phyloP scores from a whole-genome alignment of 164 flowering plant genomes.

The Vitis rotundifolia region DNA sequence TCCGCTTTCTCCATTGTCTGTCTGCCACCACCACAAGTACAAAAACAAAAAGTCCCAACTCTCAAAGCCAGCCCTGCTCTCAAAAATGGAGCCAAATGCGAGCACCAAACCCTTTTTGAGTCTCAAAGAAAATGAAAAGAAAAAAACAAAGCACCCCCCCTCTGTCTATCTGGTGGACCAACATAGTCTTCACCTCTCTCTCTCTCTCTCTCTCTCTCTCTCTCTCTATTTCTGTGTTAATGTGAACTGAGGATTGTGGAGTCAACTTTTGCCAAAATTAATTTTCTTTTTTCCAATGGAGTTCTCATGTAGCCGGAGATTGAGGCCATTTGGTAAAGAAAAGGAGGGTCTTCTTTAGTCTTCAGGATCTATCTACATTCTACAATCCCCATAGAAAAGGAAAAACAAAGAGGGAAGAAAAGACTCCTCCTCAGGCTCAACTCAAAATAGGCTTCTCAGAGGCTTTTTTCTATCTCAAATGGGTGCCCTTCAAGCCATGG shows the following conservation, averaged over 20 bases:
- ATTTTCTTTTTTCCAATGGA: not conserved
- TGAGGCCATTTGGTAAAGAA: slow-evolving; percentile 3
- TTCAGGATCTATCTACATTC: not conserved
- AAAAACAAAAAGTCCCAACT: too few species aligned
- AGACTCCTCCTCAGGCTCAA: not conserved
- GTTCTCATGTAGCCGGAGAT: not conserved
- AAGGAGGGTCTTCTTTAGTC: not conserved
- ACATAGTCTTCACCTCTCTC: not conserved
- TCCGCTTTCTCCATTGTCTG: too few species aligned
- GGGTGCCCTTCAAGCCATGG: slow-evolving; percentile 19
- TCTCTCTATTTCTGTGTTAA: not conserved
- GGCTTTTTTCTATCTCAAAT: slow-evolving; percentile 10
- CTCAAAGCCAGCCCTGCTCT: too few species aligned
- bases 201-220: not conserved
- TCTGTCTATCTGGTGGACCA: too few species aligned
- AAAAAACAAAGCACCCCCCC: too few species aligned
- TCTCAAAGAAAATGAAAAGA: too few species aligned
- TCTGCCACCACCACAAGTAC: too few species aligned
- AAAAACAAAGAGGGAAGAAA: not conserved
- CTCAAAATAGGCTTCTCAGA: not conserved
- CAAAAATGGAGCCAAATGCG: too few species aligned
- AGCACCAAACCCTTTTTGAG: too few species aligned
- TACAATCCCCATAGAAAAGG: slow-evolving; percentile 9
- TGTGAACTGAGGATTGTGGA: slow-evolving; percentile 3
- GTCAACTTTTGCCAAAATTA: slow-evolving; percentile 5